Base-by-base conservation (phyloP, 2,329 filamentous ascomycete genomes). In the Fusarium verticillioides region DNA sequence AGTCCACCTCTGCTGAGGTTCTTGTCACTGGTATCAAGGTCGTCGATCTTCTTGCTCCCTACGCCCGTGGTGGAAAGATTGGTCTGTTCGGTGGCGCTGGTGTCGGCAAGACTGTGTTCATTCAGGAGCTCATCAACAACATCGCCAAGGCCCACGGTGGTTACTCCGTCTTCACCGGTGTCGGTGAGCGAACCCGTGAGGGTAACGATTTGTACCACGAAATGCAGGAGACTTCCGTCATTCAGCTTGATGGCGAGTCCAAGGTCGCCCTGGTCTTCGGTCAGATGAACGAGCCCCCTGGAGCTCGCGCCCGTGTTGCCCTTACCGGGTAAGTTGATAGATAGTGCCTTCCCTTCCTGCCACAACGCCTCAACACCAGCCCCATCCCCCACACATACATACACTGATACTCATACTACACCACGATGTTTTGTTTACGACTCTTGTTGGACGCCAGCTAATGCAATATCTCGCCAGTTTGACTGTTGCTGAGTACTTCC, bases 131-230 rank as follows among this genome's bases (percentile, higher is more conserved):
- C 84, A 99, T 99, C 90, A 99, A 99, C 95, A 99, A 99, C 93
- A 98, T 99, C 84, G 96, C 96, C 88, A 98, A 98, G 92, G 96
- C 96, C 81, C 96, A 99, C 90, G 96, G 96, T 97, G 96, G 96
- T 97, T 99, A 97, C 94, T 99, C 96, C 79, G 96, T 99, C 85
- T 99, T 99, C 93, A 97, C 95, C 84, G 96, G 96, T 96, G 96
- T 99, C 87, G 96, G 96, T 86, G 96, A 99, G 93, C 96, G 96
- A 90, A 99, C 96, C 84, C 96, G 96, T 94, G 96, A 99, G 92
- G 96, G 96, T 91, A 99, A 99, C 92, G 96, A 99, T 92, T 87
- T 99, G 90, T 99, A 99, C 93, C 96, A 99, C 89, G 96, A 99
- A 92, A 99, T 99, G 96, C 96, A 98, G 90, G 96, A 99, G 89